Percentiles rank a stretch among this genome's conserved stretches.
These are phyloP conservation scores for Zymoseptoria ardabiliae DNA, from an alignment of 2,329 filamentous ascomycete species.

Conservation along the genomic window DNA sequence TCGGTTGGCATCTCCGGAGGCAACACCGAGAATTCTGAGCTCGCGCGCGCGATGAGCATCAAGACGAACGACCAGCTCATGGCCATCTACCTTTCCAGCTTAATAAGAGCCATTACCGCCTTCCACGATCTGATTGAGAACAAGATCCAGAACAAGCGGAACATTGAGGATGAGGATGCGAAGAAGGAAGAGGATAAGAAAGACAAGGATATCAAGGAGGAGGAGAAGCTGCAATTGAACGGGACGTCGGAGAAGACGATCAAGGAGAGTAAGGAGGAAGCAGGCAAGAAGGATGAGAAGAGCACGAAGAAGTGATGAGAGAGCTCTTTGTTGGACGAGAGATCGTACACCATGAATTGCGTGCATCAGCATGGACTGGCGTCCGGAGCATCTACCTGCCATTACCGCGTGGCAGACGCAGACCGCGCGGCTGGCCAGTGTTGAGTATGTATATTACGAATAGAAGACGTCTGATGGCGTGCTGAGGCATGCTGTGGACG, in stretches of 20 bases:
- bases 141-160: slow-evolving; percentile 98
- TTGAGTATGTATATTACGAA: slow-evolving; percentile 19
- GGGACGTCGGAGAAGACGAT: slow-evolving; percentile 45
- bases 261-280: slow-evolving; percentile 41
- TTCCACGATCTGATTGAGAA: slow-evolving; percentile 99
- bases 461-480: neutral
- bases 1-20: slow-evolving; percentile 46
- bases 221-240: slow-evolving; percentile 57
- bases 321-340: slow-evolving; percentile 2
- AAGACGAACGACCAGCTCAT: slow-evolving; percentile 99
- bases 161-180: slow-evolving; percentile 87
- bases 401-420: slow-evolving; percentile 7
- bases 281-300: slow-evolving; percentile 48
- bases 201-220: slow-evolving; percentile 48
- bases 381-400: slow-evolving; percentile 15
- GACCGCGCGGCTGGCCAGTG: slow-evolving; percentile 4
- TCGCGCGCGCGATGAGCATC: slow-evolving; percentile 93
- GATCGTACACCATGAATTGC: slow-evolving; percentile 42
- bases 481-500: slow-evolving; percentile 1
- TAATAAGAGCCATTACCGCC: slow-evolving; percentile 95
- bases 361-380: slow-evolving; percentile 15
- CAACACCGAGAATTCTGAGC: slow-evolving; percentile 64
- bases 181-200: slow-evolving; percentile 60
- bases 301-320: slow-evolving; percentile 49
- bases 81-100: slow-evolving; percentile 92